Evolutionary conservation across 805 yeast genomes (phyloP).

Genomic region (Yarrowia divulgata): DNA sequence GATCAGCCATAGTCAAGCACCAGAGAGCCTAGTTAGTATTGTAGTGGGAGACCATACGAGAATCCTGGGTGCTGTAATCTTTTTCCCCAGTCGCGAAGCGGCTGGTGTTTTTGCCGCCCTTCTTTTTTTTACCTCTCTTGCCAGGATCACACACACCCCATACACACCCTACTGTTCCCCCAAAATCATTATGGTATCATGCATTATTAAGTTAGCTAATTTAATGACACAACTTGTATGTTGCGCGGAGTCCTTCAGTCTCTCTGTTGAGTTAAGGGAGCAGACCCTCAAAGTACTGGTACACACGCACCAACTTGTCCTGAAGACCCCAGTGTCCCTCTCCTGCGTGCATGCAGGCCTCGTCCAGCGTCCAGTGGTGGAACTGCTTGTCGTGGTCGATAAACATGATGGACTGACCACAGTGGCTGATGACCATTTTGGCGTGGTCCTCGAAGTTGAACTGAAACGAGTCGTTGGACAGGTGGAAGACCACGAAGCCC

Average conservation of each 20-base stretch:
- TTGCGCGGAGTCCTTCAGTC: conserved; percentile 5
- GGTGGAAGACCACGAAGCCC: conserved; percentile 86
- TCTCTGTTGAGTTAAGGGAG: background rate
- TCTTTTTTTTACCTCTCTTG: background rate
- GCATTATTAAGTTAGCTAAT: conserved; percentile 39
- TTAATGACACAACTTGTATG: conserved; percentile 7
- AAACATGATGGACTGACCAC: conserved; percentile 79
- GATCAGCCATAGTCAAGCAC: conserved; percentile 38
- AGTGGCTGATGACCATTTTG: conserved; percentile 78
- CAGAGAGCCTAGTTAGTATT: conserved; percentile 37
- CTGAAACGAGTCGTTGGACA: conserved; percentile 91
- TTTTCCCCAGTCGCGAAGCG: background rate
- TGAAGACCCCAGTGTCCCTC: conserved; percentile 29
- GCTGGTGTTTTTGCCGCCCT: background rate
- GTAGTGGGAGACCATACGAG: conserved; percentile 39
- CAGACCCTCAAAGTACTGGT: conserved; percentile 34
- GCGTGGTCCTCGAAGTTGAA: conserved; percentile 96
- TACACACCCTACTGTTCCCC: background rate
- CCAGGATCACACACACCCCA: background rate
- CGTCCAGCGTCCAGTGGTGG: conserved; percentile 42
- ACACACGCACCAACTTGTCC: conserved; percentile 37
- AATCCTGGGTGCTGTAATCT: conserved; percentile 36
- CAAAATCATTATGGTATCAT: conserved; percentile 25
- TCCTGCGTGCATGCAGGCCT: conserved; percentile 21
- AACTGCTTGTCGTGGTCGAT: conserved; percentile 55